phyloP scores from a whole-genome alignment of 176 grass and related monocot species.

The Elaeis guineensis region DNA sequence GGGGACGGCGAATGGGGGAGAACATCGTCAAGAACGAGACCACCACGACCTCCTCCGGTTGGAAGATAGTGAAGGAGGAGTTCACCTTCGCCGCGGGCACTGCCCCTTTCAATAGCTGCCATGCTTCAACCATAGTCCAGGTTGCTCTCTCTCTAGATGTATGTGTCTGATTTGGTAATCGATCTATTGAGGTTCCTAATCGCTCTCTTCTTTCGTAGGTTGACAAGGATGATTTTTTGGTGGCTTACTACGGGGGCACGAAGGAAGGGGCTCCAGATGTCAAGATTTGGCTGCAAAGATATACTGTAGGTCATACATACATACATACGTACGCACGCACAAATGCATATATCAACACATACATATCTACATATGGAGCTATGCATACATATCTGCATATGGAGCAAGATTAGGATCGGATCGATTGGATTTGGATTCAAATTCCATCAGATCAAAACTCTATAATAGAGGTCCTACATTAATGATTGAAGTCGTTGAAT shows the following conservation, averaged over 20 bases:
- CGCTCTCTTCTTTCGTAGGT: conserved; percentile 29
- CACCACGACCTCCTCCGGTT: background rate
- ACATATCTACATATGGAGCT: no score
- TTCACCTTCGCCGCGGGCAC: conserved; percentile 31
- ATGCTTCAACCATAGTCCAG: conserved; percentile 74
- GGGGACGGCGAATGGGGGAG: background rate
- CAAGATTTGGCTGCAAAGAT: conserved; percentile 94
- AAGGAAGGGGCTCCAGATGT: conserved; percentile 75
- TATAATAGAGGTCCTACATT: no score
- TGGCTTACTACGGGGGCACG: conserved; percentile 89
- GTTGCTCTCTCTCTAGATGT: background rate
- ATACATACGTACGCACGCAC: no score
- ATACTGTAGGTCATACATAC: conserved; percentile 33
- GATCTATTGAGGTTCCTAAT: conserved; percentile 16
- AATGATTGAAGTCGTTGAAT: no score
- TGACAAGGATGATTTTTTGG: conserved; percentile 44
- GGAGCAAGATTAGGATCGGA: no score
- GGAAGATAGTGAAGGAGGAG: conserved; percentile 51
- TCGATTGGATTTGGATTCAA: no score
- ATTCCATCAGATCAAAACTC: no score
- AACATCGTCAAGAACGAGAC: no score
- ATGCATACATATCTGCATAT: no score
- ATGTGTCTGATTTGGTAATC: background rate
- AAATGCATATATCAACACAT: no score
- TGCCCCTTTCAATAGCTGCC: conserved; percentile 54